Base-by-base conservation (phyloP, 2,329 filamentous ascomycete genomes). In the Aspergillus sp. region DNA sequence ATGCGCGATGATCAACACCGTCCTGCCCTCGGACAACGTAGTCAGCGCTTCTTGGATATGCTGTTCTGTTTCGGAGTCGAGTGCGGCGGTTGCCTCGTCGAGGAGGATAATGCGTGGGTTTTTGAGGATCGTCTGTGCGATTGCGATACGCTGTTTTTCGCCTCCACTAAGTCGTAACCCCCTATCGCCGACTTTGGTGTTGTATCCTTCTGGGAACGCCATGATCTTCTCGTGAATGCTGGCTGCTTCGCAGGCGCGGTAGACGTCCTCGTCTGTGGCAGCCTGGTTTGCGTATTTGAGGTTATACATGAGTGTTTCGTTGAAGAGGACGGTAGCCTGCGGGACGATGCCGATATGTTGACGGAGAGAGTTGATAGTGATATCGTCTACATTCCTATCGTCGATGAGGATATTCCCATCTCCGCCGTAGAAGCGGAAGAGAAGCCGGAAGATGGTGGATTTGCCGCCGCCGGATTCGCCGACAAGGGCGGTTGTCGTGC, bases 401-500 rank as follows among this genome's bases (percentile, higher is more conserved):
- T 97, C 93, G 43, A 98, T 75, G 59, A 85, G 80, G 45, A 97
- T 95, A 58, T 76, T 31, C 93, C 93, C 40, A 82, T 78, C 41
- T 83, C 76, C 43, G 85, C 81, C 94, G 73, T 97, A 98, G 68
- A 96, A 98, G 13, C 93, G 86, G 75, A 95, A 97, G 64, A 98
- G 83, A 39, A 97, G 79, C 40, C 93, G 86, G 74, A 98, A 96
- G 27, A 98, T 80, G 0, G 93, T 98, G 2, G 91, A 97, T 67
- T 98, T 98, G 53, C 93, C 93, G 46, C 93, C 93, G 37, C 93
- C 93, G 29, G 91, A 97, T 65, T 97, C 91, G 50, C 93, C 93
- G 12, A 98, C 93, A 51, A 98, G 84, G 1, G 93, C 93, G 5
- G 91, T 98, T 0, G 90, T 97, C 1, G 90, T 96, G 41, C 93